A percentile compares a stretch with the other conserved stretches of the same genome.
phyloP scores from a whole-genome alignment of 2,329 filamentous ascomycete species.

The Exophiala calicioides region DNA sequence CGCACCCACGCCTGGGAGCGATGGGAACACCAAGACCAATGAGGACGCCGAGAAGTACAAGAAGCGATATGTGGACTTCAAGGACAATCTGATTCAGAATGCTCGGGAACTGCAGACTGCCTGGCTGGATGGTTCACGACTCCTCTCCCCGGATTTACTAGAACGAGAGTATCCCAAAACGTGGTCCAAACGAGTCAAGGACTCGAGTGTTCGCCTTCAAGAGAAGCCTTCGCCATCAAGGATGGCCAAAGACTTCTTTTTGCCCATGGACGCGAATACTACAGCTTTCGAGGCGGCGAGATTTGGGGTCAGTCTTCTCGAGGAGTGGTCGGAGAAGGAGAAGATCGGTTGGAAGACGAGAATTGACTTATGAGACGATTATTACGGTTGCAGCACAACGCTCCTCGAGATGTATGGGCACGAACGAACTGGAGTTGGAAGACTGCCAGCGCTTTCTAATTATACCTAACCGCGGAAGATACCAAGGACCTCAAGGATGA shows the following conservation, averaged over 20 bases:
- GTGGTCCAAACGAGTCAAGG: slow-evolving; percentile 44
- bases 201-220: slow-evolving; percentile 40
- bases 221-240: slow-evolving; percentile 31
- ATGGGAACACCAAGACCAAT: slow-evolving; percentile 39
- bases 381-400: neutral
- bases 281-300: slow-evolving; percentile 48
- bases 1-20: slow-evolving; percentile 47
- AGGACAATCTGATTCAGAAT: slow-evolving; percentile 42
- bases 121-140: slow-evolving; percentile 46
- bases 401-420: too few relatives aligned
- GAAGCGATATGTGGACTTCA: slow-evolving; percentile 43
- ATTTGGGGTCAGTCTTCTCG: slow-evolving; percentile 47
- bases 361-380: slow-evolving; percentile 40
- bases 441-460: too few relatives aligned
- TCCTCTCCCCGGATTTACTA: slow-evolving; percentile 45
- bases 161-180: slow-evolving; percentile 45
- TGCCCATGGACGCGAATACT: slow-evolving; percentile 47
- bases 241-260: slow-evolving; percentile 38
- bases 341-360: slow-evolving; percentile 46
- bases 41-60: slow-evolving; percentile 39
- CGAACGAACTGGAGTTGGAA: too few relatives aligned
- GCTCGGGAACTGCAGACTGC: slow-evolving; percentile 44
- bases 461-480: too few relatives aligned
- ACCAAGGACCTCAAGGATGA: too few relatives aligned
- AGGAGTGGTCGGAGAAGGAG: slow-evolving; percentile 50